These are phyloP conservation scores for Bryoglossum gracile DNA, from an alignment of 495 filamentous ascomycete species.

Conservation along the genomic window DNA sequence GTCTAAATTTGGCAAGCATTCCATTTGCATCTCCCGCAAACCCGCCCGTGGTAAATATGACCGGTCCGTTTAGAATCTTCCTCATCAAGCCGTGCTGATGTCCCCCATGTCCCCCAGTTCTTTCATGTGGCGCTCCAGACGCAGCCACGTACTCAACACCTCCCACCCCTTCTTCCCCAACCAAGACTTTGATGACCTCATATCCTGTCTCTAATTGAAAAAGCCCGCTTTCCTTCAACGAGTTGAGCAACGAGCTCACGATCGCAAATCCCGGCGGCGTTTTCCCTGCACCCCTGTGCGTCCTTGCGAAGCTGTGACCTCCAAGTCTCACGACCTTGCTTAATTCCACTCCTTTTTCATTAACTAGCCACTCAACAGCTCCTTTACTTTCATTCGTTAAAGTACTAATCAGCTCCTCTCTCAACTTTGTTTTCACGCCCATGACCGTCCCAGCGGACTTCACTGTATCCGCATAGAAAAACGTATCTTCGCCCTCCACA, in stretches of 20 bases:
- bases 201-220: slow-evolving; percentile 39
- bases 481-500: slow-evolving; percentile 23
- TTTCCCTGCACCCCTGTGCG: slow-evolving; percentile 44
- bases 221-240: slow-evolving; percentile 32
- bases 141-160: slow-evolving; percentile 26
- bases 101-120: slow-evolving; percentile 8
- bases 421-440: slow-evolving; percentile 19
- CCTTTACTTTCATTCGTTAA: slow-evolving; percentile 34
- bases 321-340: slow-evolving; percentile 46
- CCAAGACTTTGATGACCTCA: slow-evolving; percentile 39
- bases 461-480: slow-evolving; percentile 47
- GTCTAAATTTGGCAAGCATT: slow-evolving; percentile 44
- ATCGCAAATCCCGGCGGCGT: slow-evolving; percentile 48
- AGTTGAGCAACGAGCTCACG: slow-evolving; percentile 39
- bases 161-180: slow-evolving; percentile 9
- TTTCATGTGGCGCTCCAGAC: not conserved
- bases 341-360: slow-evolving; percentile 46
- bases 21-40: slow-evolving; percentile 52
- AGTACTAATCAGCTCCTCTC: slow-evolving; percentile 34
- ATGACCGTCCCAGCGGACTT: slow-evolving; percentile 32
- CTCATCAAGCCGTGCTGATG: too few species aligned
- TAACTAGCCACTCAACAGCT: slow-evolving; percentile 44
- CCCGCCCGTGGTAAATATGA: slow-evolving; percentile 50
- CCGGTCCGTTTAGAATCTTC: slow-evolving; percentile 38
- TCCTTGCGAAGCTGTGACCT: slow-evolving; percentile 45